Base-by-base conservation (phyloP, 495 filamentous ascomycete genomes). In the Thermothielavioides terrestris region DNA sequence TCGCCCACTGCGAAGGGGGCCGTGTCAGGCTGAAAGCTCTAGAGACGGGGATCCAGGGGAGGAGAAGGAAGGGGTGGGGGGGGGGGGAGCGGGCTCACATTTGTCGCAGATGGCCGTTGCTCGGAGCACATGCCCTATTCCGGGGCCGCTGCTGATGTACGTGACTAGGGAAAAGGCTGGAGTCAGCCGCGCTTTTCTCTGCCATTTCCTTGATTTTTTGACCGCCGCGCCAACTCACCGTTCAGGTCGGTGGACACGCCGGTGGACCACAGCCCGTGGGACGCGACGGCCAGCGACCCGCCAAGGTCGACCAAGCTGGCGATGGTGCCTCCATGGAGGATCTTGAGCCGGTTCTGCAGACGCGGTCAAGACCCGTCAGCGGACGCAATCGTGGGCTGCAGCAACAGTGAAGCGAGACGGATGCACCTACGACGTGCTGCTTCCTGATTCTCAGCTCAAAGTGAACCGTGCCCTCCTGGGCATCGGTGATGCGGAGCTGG, bases 251-350 rank as follows among this genome's bases (percentile, higher is more conserved):
- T 96, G 0, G 88, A 89, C 6, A 98, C 90, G 7, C 92, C 92
- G 0, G 92, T 98, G 20, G 87, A 78, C 59, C 81, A 94, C 1
- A 94, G 70, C 0, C 92, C 92, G 54, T 80, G 81, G 2, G 92
- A 96, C 22, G 92, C 90, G 23, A 98, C 90, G 5, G 91, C 92
- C 17, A 98, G 72, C 8, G 89, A 95, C 15, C 92, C 92, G 4
- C 92, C 92, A 0, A 97, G 77, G 58, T 98, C 92, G 37, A 95
- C 89, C 85, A 97, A 88, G 66, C 85, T 89, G 15, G 92, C 91
- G 59, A 97, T 89, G 15, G 92, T 94, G 31, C 91, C 92, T 37
- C 92, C 92, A 70, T 98, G 92, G 52, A 97, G 75, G 42, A 88
- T 95, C 40, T 81, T 83, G 8, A 97, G 75, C 18, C 92, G 83